Conservation (phyloP, 2,329 filamentous ascomycete genomes). For the Rhynchosporium secalis region DNA sequence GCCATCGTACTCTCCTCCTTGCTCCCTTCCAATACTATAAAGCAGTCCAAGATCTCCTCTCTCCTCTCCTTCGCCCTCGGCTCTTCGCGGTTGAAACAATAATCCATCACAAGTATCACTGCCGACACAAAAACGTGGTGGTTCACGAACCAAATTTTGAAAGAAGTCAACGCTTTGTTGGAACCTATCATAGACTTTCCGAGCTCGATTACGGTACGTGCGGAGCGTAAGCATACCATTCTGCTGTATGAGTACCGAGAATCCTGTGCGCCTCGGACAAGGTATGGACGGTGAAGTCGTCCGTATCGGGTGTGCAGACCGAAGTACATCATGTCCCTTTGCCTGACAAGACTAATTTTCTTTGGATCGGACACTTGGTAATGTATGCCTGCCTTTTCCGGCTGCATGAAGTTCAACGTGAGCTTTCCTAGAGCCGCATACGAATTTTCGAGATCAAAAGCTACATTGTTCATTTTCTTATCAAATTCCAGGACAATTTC, state of each 20-base stretch:
- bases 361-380: constrained; percentile 3
- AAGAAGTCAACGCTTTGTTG: constrained; percentile 30
- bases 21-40: constrained; percentile 39
- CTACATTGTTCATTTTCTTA: constrained; percentile 38
- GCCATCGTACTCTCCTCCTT: constrained; percentile 27
- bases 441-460: constrained; percentile 28
- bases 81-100: constrained; percentile 39
- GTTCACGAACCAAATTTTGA: constrained; percentile 38
- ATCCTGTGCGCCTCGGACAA: constrained; percentile 38
- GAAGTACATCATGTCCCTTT: constrained; percentile 42
- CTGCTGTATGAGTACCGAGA: constrained; percentile 40
- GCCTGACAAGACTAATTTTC: constrained; percentile 33
- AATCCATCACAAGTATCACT: constrained; percentile 43
- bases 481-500: constrained; percentile 42
- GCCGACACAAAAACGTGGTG: constrained; percentile 43
- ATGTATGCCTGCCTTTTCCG: background rate
- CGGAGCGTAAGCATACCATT: constrained; percentile 41
- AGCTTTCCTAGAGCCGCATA: constrained; percentile 7
- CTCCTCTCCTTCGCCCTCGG: constrained; percentile 36
- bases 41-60: constrained; percentile 40
- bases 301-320: constrained; percentile 42
- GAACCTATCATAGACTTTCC: constrained; percentile 34
- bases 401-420: background rate
- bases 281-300: constrained; percentile 43
- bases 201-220: constrained; percentile 37